Base-by-base conservation (phyloP, 2,329 filamentous ascomycete genomes). In the Fusarium brachygibbosum region DNA sequence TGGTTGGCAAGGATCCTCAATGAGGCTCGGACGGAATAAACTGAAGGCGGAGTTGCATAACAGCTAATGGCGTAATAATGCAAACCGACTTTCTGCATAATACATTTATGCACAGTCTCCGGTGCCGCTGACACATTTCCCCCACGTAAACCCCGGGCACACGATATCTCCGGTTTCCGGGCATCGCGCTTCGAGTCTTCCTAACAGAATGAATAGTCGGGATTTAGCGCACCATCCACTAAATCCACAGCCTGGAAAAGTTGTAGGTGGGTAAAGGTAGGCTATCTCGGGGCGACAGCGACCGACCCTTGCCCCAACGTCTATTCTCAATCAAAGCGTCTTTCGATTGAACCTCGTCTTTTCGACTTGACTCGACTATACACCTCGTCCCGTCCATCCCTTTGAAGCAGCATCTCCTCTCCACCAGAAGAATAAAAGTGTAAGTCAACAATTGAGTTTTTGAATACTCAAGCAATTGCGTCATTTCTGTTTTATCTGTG, bases 1-100 rank as follows among this genome's bases (percentile, higher is more conserved):
- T 75, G 73, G 73, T 75, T 75, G 73, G 73, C 71, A 75, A 75
- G 64, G 68, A 58, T 68, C 61, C 64, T 52, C 50, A 56, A 58
- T 70, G 66, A 67, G 68, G 63, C 60, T 71, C 60, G 52, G 58
- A 46, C 67, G 72, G 66, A 70, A 69, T 71, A 73, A 73, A 69
- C 38, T 68, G 50, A 49, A 42, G 52, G 57, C 51, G 66, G 40
- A 35, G 23, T 29, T 58, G 64, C 70, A 73, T 44, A 73, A 73
- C 53, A 12, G 3, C 3, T 12, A 17, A 38, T 46, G 37, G 31
- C 21, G 52, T 29, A 40, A 14, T 69, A 59, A 41, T 71, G 60
- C 19, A 38, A 11, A 19, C 6, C 1, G 3, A 3, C 0, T 0
- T 3, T 14, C 12, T 44, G 40, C 65, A 69, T 44, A 61, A 56